These are phyloP conservation scores for Lachnellula hyalina DNA, from an alignment of 2,329 filamentous ascomycete species.

Conservation along the genomic window DNA sequence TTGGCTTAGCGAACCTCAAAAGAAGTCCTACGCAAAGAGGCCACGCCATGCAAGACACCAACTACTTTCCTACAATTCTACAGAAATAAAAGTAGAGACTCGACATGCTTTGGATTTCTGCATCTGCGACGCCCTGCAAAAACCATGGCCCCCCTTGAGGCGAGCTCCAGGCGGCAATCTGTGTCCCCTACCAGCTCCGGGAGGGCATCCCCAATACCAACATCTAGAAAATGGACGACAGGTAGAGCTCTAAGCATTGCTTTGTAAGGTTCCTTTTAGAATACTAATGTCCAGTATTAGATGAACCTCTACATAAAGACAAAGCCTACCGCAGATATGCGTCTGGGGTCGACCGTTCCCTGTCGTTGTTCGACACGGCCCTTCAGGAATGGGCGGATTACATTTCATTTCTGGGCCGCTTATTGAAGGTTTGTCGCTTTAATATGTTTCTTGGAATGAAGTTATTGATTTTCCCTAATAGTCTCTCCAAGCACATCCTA, in stretches of 20 bases:
- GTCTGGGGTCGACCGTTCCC: conserved; percentile 75
- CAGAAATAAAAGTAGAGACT: neutral
- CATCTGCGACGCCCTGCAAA: conserved; percentile 22
- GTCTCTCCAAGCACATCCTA: conserved; percentile 83
- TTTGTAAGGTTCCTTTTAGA: neutral
- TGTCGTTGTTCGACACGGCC: conserved; percentile 85
- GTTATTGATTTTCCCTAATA: conserved; percentile 36
- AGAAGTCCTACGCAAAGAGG: conserved; percentile 14
- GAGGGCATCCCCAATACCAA: conserved; percentile 70
- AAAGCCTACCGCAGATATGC: conserved; percentile 84
- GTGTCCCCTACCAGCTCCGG: conserved; percentile 80
- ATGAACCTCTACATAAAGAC: conserved; percentile 54
- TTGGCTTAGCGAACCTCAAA: conserved; percentile 7
- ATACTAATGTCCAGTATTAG: conserved; percentile 28
- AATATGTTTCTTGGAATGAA: conserved; percentile 7
- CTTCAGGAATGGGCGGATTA: conserved; percentile 99
- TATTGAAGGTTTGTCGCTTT: conserved; percentile 66
- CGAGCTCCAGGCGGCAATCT: conserved; percentile 50
- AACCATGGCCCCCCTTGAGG: conserved; percentile 58
- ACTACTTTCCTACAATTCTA: conserved; percentile 1
- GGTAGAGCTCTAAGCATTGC: conserved; percentile 44
- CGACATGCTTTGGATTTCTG: conserved; percentile 16
- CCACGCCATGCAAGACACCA: conserved; percentile 12
- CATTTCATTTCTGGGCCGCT: conserved; percentile 87
- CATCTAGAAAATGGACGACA: conserved; percentile 70